Conservation (phyloP, 805 yeast genomes). For the Yarrowia sp. region DNA sequence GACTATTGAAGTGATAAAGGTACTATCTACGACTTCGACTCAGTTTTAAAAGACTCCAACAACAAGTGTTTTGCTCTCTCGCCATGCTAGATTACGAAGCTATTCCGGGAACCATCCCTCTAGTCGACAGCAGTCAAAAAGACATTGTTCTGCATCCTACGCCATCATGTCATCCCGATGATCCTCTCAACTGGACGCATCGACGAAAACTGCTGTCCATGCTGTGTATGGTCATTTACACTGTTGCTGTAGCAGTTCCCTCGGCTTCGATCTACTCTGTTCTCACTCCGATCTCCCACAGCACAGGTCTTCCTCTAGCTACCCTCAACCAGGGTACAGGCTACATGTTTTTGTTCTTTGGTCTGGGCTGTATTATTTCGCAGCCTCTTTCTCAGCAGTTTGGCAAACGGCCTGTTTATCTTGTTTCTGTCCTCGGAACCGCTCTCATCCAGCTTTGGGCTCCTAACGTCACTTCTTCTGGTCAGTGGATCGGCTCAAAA, state of each 20-base stretch:
- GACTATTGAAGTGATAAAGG: too few relatives aligned
- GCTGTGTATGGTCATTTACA: conserved; percentile 40
- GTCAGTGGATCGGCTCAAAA: conserved; percentile 43
- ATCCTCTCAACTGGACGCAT: conserved; percentile 62
- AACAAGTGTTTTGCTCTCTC: too few relatives aligned
- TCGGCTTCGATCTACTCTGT: conserved; percentile 49
- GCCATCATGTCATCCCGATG: conserved; percentile 66
- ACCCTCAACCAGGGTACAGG: conserved; percentile 51
- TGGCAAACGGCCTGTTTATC: conserved; percentile 48
- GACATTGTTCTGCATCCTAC: conserved; percentile 56
- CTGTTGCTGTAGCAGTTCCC: conserved; percentile 47
- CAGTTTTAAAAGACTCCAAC: too few relatives aligned
- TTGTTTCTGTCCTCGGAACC: conserved; percentile 44
- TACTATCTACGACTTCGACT: too few relatives aligned
- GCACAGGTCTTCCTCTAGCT: conserved; percentile 40
- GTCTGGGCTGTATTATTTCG: conserved; percentile 49
- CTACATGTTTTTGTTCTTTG: conserved; percentile 49
- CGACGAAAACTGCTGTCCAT: conserved; percentile 48
- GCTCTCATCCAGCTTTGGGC: conserved; percentile 44
- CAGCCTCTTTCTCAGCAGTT: conserved; percentile 51
- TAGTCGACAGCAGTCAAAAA: conserved; percentile 26
- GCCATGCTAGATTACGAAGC: conserved; percentile 12
- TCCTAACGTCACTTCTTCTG: conserved; percentile 40
- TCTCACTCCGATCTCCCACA: conserved; percentile 40
- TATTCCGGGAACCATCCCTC: conserved; percentile 31